A percentile compares a stretch with the other conserved stretches of the same genome.
Evolutionary conservation across 2,329 filamentous ascomycete species (phyloP).

Genomic region (Tolypocladium tundrense): DNA sequence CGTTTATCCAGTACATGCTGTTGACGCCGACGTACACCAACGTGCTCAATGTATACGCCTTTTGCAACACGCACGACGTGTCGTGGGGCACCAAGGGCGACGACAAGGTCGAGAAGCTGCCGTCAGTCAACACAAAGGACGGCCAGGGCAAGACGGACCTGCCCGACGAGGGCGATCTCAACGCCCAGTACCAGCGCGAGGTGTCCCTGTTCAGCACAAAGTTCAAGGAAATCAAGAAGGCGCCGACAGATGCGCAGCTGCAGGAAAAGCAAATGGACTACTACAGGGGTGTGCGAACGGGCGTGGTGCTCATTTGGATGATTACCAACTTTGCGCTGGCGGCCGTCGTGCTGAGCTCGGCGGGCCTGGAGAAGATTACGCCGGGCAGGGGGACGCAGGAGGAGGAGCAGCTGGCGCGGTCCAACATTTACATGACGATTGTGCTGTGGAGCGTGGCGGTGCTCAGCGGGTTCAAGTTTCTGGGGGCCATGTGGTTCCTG

Average conservation of each 20-base stretch:
- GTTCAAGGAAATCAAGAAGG: conserved; percentile 59
- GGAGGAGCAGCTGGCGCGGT: conserved; percentile 41
- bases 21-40: conserved; percentile 96
- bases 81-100: conserved; percentile 98
- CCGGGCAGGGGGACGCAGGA: conserved; percentile 25
- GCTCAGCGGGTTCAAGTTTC: conserved; percentile 74
- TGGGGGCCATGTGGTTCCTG: conserved; percentile 87
- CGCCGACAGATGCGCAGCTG: conserved; percentile 41
- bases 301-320: conserved; percentile 92
- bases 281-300: conserved; percentile 89
- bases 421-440: conserved; percentile 75
- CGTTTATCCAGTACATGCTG: conserved; percentile 86
- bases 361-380: conserved; percentile 63
- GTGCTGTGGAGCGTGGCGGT: conserved; percentile 84
- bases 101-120: conserved; percentile 86
- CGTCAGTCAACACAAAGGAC: conserved; percentile 80
- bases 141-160: conserved; percentile 88
- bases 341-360: conserved; percentile 77
- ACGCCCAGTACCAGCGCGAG: conserved; percentile 88
- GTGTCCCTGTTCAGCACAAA: conserved; percentile 65
- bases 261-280: conserved; percentile 93
- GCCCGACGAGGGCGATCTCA: conserved; percentile 88
- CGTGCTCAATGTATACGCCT: conserved; percentile 96
- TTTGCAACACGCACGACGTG: conserved; percentile 96
- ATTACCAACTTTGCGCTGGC: conserved; percentile 86